Evolutionary conservation across 257 asterid genomes (phyloP).

Genomic region (Solanum chilense): DNA sequence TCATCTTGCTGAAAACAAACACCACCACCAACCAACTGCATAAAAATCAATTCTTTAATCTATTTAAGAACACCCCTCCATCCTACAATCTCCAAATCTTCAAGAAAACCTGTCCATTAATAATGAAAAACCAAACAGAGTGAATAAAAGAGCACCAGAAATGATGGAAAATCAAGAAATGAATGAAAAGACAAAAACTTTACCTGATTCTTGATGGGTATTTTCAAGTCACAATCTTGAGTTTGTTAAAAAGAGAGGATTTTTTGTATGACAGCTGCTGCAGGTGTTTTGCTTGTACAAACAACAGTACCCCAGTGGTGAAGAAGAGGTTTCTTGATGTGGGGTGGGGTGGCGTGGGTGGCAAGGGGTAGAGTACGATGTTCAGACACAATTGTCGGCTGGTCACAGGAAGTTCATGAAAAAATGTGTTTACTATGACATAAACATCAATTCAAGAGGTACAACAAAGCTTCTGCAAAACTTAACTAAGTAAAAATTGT

Average conservation of each 20-base stretch:
- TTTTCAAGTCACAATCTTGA: background rate
- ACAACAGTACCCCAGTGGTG: background rate
- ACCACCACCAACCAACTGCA: conserved; percentile 21
- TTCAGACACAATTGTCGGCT: conserved; percentile 75
- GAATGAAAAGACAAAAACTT: background rate
- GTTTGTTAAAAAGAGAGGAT: background rate
- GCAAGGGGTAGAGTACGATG: conserved; percentile 58
- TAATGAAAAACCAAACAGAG: background rate
- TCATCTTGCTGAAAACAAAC: background rate
- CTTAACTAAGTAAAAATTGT: background rate
- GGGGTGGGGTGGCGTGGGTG: conserved; percentile 4
- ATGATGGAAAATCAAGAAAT: background rate
- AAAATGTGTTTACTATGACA: background rate
- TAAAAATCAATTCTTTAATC: conserved; percentile 6
- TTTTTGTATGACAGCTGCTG: conserved; percentile 6
- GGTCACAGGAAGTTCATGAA: conserved; percentile 59
- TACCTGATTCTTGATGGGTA: background rate
- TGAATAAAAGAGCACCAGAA: background rate
- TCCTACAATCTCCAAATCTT: background rate
- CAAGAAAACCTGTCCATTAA: background rate
- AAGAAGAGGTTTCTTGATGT: background rate
- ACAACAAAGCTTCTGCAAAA: background rate
- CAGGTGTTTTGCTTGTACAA: background rate
- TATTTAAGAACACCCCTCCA: background rate
- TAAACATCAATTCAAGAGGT: background rate